phyloP scores from a whole-genome alignment of 345 rosid genomes.

The Brassica juncea region DNA sequence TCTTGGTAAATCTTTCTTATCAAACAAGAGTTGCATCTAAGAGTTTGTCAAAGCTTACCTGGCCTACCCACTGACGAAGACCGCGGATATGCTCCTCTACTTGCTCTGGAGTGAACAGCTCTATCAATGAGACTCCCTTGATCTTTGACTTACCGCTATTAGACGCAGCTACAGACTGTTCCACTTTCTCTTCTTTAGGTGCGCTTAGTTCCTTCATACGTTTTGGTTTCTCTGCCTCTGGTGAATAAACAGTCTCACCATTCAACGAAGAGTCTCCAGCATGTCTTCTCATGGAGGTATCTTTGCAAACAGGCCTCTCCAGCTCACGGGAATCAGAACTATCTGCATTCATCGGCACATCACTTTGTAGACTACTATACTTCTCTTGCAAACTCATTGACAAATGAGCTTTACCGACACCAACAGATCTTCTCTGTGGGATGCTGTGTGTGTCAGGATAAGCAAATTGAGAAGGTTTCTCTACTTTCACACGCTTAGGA shows the following conservation, averaged over 20 bases:
- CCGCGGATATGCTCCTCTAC: slow-evolving; percentile 88
- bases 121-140: slow-evolving; percentile 90
- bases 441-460: slow-evolving; percentile 47
- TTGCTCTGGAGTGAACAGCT: slow-evolving; percentile 96
- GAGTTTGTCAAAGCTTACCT: slow-evolving; percentile 48
- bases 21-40: slow-evolving; percentile 27
- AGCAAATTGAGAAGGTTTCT: slow-evolving; percentile 53
- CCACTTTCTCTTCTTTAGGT: slow-evolving; percentile 57
- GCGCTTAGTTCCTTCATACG: slow-evolving; percentile 50
- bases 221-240: slow-evolving; percentile 51
- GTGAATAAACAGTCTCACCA: slow-evolving; percentile 37
- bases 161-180: slow-evolving; percentile 46
- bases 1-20: slow-evolving; percentile 10
- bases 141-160: slow-evolving; percentile 91
- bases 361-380: slow-evolving; percentile 45
- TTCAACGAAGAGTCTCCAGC: slow-evolving; percentile 43
- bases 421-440: slow-evolving; percentile 36
- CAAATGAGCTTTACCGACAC: slow-evolving; percentile 43
- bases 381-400: slow-evolving; percentile 50
- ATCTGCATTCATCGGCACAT: slow-evolving; percentile 56
- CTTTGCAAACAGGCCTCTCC: slow-evolving; percentile 57
- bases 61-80: slow-evolving; percentile 99
- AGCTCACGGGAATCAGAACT: slow-evolving; percentile 45
- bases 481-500: slow-evolving; percentile 76
- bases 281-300: slow-evolving; percentile 45